Base-by-base conservation (phyloP, 2,329 filamentous ascomycete species). In the Tolypocladium cylindrosporum region DNA sequence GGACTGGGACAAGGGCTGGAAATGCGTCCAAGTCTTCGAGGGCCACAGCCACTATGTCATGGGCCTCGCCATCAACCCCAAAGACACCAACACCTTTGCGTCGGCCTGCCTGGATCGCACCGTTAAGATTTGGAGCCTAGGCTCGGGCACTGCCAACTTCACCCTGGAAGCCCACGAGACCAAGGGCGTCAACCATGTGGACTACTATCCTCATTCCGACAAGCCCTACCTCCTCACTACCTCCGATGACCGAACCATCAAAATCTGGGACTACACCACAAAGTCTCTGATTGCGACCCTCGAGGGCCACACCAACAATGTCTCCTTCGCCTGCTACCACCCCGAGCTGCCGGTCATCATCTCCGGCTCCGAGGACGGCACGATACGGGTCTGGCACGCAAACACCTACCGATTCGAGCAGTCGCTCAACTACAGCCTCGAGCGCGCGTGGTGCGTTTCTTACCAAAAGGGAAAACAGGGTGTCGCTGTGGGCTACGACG, bases 1-100 rank as follows among this genome's bases (percentile, higher is more conserved):
- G 92, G 92, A 99, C 72, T 99, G 94, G 94, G 94, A 99, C 67
- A 95, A 94, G 74, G 86, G 86, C 65, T 99, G 94, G 94, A 96
- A 97, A 74, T 97, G 93, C 71, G 90, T 97, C 39, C 91, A 96
- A 73, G 85, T 96, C 51, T 99, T 97, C 68, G 93, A 97, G 72
- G 94, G 94, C 37, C 95, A 99, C 72, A 89, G 87, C 66, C 94
- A 96, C 77, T 96, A 96, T 65, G 93, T 96, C 62, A 97, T 97
- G 93, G 91, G 91, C 36, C 80, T 97, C 63, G 88, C 93, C 55
- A 96, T 97, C 72, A 99, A 99, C 74, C 94, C 94, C 55, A 99
- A 99, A 76, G 91, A 96, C 65, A 96, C 91, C 59, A 95, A 95
- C 74, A 94, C 81, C 19, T 85, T 96, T 71, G 91, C 91, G 41